phyloP scores from a whole-genome alignment of 139 green algal genomes.

The Zygnema cylindricum region DNA sequence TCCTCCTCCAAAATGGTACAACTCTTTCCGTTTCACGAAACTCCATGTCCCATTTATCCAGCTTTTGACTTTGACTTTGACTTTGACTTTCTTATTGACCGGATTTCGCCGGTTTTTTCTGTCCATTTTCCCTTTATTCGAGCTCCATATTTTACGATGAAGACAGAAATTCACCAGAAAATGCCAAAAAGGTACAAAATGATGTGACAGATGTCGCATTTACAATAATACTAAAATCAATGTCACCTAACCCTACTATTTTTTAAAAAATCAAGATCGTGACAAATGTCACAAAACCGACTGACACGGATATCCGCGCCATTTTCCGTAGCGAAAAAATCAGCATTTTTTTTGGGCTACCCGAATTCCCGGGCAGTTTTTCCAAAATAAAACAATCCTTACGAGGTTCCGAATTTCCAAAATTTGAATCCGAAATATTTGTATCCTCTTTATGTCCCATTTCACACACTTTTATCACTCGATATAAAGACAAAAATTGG shows the following conservation, averaged over 20 bases:
- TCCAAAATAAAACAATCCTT: not conserved
- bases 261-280: too few species aligned
- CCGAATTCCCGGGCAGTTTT: not conserved
- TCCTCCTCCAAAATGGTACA: not conserved
- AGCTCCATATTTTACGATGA: too few species aligned
- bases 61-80: not conserved
- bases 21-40: not conserved
- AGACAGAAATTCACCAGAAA: too few species aligned
- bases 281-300: not conserved
- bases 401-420: not conserved
- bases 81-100: not conserved
- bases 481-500: not conserved
- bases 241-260: too few species aligned
- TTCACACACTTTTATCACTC: not conserved
- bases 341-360: not conserved
- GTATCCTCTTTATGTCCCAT: not conserved
- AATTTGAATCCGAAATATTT: not conserved
- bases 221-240: too few species aligned
- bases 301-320: not conserved
- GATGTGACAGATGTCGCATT: too few species aligned
- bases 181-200: too few species aligned
- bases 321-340: not conserved
- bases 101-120: too few species aligned
- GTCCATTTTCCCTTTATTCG: too few species aligned
- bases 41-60: not conserved